Conservation (phyloP, 208 protist genomes). For the Perkinsela sp. region DNA sequence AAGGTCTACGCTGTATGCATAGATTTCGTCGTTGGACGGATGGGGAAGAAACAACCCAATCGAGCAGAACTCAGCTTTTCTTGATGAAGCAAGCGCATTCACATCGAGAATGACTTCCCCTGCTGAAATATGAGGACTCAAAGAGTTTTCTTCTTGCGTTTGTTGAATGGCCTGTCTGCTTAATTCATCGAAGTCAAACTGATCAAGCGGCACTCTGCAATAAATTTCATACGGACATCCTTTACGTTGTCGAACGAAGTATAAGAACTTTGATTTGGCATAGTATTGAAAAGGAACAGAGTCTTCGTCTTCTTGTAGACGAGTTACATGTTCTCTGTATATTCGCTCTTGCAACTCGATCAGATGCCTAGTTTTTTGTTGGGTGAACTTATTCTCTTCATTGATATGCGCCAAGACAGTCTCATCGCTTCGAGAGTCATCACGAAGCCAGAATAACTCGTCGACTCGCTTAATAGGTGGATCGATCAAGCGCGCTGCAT, state of each 20-base stretch:
- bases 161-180: too few species aligned
- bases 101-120: conserved; percentile 46
- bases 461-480: conserved; percentile 30
- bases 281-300: conserved; percentile 25
- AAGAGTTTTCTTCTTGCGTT: too few species aligned
- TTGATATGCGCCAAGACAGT: conserved; percentile 44
- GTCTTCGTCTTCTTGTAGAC: conserved; percentile 49
- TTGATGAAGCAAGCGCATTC: conserved; percentile 27
- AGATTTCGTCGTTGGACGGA: conserved; percentile 17
- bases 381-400: conserved; percentile 38
- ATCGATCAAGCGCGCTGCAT: too few species aligned
- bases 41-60: conserved; percentile 17
- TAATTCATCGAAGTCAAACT: not conserved
- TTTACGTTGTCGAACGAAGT: conserved; percentile 44
- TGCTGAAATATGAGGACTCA: too few species aligned
- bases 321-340: conserved; percentile 46
- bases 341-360: conserved; percentile 17
- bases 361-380: conserved; percentile 22
- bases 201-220: conserved; percentile 15
- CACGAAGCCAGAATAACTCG: conserved; percentile 47
- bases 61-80: conserved; percentile 32
- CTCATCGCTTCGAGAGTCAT: conserved; percentile 24
- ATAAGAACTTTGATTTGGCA: conserved; percentile 12
- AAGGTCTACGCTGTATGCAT: conserved; percentile 50
- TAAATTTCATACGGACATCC: conserved; percentile 55